These are phyloP conservation scores for Boletus hoseneyae DNA, from an alignment of 1,284 basidiomycete species.

Conservation along the genomic window DNA sequence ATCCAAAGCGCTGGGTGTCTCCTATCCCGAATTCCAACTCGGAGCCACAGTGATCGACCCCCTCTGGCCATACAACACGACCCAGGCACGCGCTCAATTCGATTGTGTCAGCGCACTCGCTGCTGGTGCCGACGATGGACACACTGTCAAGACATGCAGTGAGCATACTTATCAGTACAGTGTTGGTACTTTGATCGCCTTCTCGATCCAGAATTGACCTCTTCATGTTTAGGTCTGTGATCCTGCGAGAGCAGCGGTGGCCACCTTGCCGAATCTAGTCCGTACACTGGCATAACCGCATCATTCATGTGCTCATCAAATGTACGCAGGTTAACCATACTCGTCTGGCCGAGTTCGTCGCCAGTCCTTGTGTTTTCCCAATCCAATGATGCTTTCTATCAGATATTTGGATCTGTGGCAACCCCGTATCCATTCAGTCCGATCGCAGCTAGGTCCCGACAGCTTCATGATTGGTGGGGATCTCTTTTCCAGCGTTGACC, in stretches of 20 bases:
- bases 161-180: slow-evolving; percentile 53
- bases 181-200: slow-evolving; percentile 28
- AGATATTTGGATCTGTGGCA: slow-evolving; percentile 54
- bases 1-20: slow-evolving; percentile 35
- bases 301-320: neutral
- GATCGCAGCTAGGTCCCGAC: slow-evolving; percentile 43
- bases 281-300: slow-evolving; percentile 6
- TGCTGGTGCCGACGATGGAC: slow-evolving; percentile 40
- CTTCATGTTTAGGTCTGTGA: slow-evolving; percentile 40
- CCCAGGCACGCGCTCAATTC: slow-evolving; percentile 41
- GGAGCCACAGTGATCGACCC: slow-evolving; percentile 49
- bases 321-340: slow-evolving; percentile 46
- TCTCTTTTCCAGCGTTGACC: neutral
- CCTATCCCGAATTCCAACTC: slow-evolving; percentile 41
- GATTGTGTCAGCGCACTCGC: slow-evolving; percentile 46
- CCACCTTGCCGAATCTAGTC: slow-evolving; percentile 47
- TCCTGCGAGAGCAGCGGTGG: slow-evolving; percentile 40
- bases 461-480: slow-evolving; percentile 43
- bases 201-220: slow-evolving; percentile 3
- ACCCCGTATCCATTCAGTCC: slow-evolving; percentile 44
- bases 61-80: slow-evolving; percentile 45
- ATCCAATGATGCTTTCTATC: neutral
- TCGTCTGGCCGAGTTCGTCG: slow-evolving; percentile 41
- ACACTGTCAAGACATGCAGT: slow-evolving; percentile 43
- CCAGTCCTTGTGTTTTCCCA: neutral